Evolutionary conservation across 441 rosid genomes (phyloP), one percentile per base, ranked within the genome.

Genomic region (Viola pubescens): DNA sequence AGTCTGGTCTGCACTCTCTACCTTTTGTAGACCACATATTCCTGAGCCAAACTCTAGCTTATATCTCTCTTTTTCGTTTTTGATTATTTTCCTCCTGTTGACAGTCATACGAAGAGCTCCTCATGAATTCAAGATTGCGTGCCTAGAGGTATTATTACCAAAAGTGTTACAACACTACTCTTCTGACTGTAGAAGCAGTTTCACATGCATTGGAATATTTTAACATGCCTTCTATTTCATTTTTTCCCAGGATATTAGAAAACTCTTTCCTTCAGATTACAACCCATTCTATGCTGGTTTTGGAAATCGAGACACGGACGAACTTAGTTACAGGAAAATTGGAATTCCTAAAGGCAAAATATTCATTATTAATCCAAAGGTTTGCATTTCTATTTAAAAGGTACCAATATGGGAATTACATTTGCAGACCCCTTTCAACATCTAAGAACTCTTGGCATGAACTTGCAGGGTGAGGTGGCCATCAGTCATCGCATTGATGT

Each of bases 211-310:
- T 6, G 48, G 59, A 13, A 37, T 10, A 6, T 11, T 9, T 41
- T 10, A 9, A 12, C 2, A 39, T 12, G 52, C 52, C 53, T n/a
- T 34, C 48, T 4, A 52, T 7, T 41, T 48, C 26, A 8, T 41
- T 9, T 60, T 39, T 55, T 73, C 34, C 69, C 83, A 89, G 97
- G 94, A 87, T 71, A 90, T 90, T n/a, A 85, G 73, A 67, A 87
- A 75, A 66, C 87, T 90, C 53, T 90, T 90, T 70, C 97, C 97
- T 44, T 34, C 85, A 5, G 97, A 87, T 64, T 69, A 82, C 81
- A 90, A 90, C 68, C 97, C 97, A 1, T 90, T 90, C 76, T 87
- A 90, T 42, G 97, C 95, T 4, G 97, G 97, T 9, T 89, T 87
- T 37, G 97, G 92, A 48, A 90, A 87, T 60, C 78, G 97, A 78